phyloP scores from a whole-genome alignment of 345 rosid species.

The Abelmoschus esculentus region DNA sequence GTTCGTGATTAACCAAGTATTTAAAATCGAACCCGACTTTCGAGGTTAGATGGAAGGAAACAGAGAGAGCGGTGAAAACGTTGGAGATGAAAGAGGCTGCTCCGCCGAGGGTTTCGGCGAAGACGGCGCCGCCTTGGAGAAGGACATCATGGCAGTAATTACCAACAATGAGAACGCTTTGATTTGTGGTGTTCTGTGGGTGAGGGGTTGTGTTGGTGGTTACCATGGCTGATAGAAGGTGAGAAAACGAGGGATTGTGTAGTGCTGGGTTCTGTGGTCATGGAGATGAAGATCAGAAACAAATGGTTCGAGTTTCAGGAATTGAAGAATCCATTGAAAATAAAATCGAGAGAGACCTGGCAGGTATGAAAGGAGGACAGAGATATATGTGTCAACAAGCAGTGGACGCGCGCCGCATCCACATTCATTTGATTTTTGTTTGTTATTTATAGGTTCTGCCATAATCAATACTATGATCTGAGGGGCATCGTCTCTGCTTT shows the following conservation, averaged over 20 bases:
- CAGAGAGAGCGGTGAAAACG: slow-evolving; percentile 49
- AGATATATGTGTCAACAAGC: not conserved
- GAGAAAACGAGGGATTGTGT: not conserved
- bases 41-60: slow-evolving; percentile 45
- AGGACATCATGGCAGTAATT: slow-evolving; percentile 90
- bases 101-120: slow-evolving; percentile 88
- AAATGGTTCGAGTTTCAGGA: not conserved
- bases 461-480: not conserved
- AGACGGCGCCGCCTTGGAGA: slow-evolving; percentile 39
- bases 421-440: not conserved
- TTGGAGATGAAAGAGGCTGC: slow-evolving; percentile 78
- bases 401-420: not conserved
- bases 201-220: not conserved
- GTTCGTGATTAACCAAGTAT: slow-evolving; percentile 33
- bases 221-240: slow-evolving; percentile 19
- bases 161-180: slow-evolving; percentile 66
- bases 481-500: not conserved
- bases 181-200: slow-evolving; percentile 12
- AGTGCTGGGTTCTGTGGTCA: not conserved
- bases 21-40: slow-evolving; percentile 78
- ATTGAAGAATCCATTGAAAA: not conserved
- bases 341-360: not conserved
- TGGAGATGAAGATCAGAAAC: not conserved
- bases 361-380: not conserved
- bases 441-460: not conserved